Base-by-base conservation (phyloP, 495 filamentous ascomycete species). In the Penicillium salamii region DNA sequence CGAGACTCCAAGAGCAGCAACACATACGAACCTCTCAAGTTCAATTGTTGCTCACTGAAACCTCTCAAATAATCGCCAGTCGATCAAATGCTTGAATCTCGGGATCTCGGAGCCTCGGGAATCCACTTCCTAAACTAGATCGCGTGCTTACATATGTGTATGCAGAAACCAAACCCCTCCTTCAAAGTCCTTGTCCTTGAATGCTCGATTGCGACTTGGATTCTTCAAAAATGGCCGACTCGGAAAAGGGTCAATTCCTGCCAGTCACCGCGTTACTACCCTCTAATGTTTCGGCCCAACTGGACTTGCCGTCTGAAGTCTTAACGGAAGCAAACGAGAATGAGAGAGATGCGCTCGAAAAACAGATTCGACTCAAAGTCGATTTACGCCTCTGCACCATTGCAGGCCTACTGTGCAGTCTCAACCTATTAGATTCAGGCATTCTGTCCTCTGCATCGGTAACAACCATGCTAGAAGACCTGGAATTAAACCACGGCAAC, bases 361-460 rank as follows among this genome's bases (percentile, higher is more conserved):
- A 55, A 41, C 64, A 52, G 26, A 58, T 91, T 32, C 80, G 81
- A 15, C 72, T 76, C 42, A 89, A 90, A 65, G 77, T 85, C 41
- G 87, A 90, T 59, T 50, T 87, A 35, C 77, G 87, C n/a, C 74
- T 90, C 5, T 90, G 86, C 67, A 84, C 78, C 26, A 88, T 91
- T 53, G 87, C 84, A 13, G 85, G 86, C 3, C 76, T 90, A 19
- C 71, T 90, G 9, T 88, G 84, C 67, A 83, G 79, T 52, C 75
- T 90, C 23, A 84, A 90, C 63, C 68, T 91, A 31, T 71, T 90
- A 7, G 87, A 90, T 67, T 82, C 78, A 34, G 85, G 84, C n/a
- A 83, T 91, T 45, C 80, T 91, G n/a, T 86, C 83, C 5, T 84
- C 80, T 11, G 87, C 87, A 0, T 85, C 86, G 7, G 85, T 89